phyloP scores from a whole-genome alignment of 163 green algal species.

The Scenedesmus sp. region DNA sequence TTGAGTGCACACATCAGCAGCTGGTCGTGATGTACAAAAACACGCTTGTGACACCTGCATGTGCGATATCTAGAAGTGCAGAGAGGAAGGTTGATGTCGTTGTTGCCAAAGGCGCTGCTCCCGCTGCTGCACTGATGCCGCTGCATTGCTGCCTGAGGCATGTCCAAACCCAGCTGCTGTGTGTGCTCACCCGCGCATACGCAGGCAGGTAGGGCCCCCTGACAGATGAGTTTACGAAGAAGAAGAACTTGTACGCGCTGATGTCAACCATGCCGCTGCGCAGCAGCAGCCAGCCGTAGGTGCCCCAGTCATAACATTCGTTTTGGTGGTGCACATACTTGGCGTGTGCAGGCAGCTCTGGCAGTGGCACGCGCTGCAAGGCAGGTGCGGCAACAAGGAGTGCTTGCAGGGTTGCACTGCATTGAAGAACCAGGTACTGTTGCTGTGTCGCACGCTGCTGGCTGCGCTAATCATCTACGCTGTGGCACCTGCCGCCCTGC shows the following conservation, averaged over 20 bases:
- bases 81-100: neutral
- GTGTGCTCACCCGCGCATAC: slow-evolving; percentile 51
- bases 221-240: slow-evolving; percentile 63
- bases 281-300: slow-evolving; percentile 45
- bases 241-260: slow-evolving; percentile 52
- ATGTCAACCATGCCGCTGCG: slow-evolving; percentile 7
- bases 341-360: slow-evolving; percentile 49
- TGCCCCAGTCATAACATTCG: slow-evolving; percentile 59
- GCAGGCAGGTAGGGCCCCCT: slow-evolving; percentile 59
- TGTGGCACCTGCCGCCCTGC: too few species aligned
- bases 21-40: too few species aligned
- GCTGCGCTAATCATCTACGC: too few species aligned
- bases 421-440: neutral
- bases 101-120: neutral
- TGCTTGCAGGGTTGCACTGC: neutral
- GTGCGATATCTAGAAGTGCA: neutral
- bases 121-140: neutral
- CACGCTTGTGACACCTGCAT: too few species aligned
- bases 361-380: slow-evolving; percentile 32
- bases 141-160: neutral
- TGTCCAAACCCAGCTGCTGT: neutral
- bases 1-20: neutral
- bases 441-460: neutral
- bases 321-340: slow-evolving; percentile 53
- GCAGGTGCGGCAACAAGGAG: neutral